These are phyloP conservation scores for Mycena pura DNA, from an alignment of 768 basidiomycete species.

Conservation along the genomic window DNA sequence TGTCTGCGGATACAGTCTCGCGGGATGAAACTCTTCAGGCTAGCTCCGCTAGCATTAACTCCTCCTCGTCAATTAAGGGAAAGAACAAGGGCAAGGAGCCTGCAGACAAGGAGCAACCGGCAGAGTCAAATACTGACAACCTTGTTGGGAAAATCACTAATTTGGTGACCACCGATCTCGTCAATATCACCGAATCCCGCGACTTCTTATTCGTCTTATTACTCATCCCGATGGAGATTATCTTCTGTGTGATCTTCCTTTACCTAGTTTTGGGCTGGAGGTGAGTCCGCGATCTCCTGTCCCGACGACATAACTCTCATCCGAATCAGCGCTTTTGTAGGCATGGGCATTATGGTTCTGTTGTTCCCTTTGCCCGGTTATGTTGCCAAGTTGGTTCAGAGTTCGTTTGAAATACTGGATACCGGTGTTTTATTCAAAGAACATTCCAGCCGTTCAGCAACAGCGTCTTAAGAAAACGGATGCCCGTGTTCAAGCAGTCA, in stretches of 20 bases:
- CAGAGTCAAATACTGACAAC: constrained; percentile 41
- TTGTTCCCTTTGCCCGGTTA: constrained; percentile 66
- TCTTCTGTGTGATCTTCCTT: constrained; percentile 49
- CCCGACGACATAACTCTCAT: neutral
- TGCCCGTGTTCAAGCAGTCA: constrained; percentile 64
- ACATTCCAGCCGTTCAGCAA: constrained; percentile 45
- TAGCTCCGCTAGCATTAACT: constrained; percentile 25
- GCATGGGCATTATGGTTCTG: constrained; percentile 43
- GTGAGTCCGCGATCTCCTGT: constrained; percentile 30
- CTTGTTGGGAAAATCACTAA: constrained; percentile 82
- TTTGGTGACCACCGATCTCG: constrained; percentile 65
- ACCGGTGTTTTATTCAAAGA: neutral
- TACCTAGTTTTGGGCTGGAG: constrained; percentile 59
- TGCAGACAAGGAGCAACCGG: constrained; percentile 18
- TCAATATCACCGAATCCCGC: constrained; percentile 21
- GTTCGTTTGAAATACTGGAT: constrained; percentile 1
- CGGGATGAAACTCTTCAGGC: constrained; percentile 23
- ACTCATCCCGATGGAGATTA: constrained; percentile 47
- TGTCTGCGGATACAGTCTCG: constrained; percentile 14
- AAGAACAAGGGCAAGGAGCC: constrained; percentile 19
- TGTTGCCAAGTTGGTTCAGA: constrained; percentile 55
- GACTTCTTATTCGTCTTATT: constrained; percentile 22
- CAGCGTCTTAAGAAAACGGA: constrained; percentile 64
- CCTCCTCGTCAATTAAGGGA: constrained; percentile 19
- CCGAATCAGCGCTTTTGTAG: constrained; percentile 57